Base-by-base conservation (phyloP, 2,329 filamentous ascomycete genomes). In the Diaporthe australafricana region DNA sequence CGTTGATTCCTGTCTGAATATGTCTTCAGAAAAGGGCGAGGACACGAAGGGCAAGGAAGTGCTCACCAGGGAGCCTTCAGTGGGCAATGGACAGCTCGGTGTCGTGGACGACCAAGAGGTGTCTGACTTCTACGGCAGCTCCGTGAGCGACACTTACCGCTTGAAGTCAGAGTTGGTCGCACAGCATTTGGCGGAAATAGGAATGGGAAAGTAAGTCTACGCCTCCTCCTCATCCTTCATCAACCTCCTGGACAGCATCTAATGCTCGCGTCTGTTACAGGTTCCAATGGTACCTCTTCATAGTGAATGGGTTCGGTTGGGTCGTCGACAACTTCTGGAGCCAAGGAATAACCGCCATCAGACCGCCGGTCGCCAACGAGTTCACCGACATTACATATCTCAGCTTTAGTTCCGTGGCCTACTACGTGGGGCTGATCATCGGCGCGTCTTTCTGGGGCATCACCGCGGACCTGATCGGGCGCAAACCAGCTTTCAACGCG, bases 271-370 rank as follows among this genome's bases (percentile, higher is more conserved):
- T 14, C 27, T 6, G 20, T 2, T 17, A 1, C 62, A 68, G 68
- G 25, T 81, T 81, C 62, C 84, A 85, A 77, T 84, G 83, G 82
- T 77, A 77, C 9, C 79, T 86, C 2, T 86, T 86, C 73, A 76
- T 84, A 17, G 81, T 86, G n/a, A 84, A 80, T n/a, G 84, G 84
- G 35, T 83, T 84, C 52, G 84, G 84, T 27, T 86, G 82, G 82
- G 83, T 85, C 55, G 79, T 84, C 22, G 83, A 85, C 77, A 85
- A 85, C 72, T 81, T 82, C 71, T 82, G 80, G 79, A 79, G 76
- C 7, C 81, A 82, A 72, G 81, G 80, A 30, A 80, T 82, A 73
- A 79, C 78, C 17, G 80, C 80, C 11, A 75, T 80, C 5, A 78
- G 80, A 0, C 80, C 81, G 5, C 76, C 80, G 5, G 75, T 81